Percentiles rank a stretch among this genome's conserved stretches.
phyloP scores from a whole-genome alignment of 2,329 filamentous ascomycete genomes.

The Nigrospora oryzae region DNA sequence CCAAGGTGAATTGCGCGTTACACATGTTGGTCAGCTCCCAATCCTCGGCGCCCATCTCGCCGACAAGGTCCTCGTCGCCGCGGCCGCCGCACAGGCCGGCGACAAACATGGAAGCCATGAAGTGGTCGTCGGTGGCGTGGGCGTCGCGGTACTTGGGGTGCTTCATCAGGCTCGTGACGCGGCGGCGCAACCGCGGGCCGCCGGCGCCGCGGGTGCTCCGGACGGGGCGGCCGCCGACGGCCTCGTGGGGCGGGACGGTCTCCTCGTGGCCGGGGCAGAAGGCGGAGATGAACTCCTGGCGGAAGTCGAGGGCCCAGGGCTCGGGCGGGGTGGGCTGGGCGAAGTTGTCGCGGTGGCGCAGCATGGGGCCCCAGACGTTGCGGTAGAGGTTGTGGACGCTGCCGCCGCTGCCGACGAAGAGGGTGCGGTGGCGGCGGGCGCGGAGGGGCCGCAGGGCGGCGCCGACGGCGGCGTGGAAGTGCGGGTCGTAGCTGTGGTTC shows the following conservation, averaged over 20 bases:
- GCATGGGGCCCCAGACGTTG: constrained; percentile 57
- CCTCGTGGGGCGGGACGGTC: constrained; percentile 5
- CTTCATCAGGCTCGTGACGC: constrained; percentile 57
- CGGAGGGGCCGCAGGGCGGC: constrained; percentile 46
- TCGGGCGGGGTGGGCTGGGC: constrained; percentile 51
- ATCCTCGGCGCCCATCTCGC: constrained; percentile 45
- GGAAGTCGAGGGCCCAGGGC: constrained; percentile 53
- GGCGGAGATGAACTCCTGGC: constrained; percentile 55
- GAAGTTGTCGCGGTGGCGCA: constrained; percentile 55
- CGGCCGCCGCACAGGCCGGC: constrained; percentile 44
- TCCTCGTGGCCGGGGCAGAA: constrained; percentile 34
- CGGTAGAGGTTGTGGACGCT: constrained; percentile 65
- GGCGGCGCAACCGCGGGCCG: constrained; percentile 44
- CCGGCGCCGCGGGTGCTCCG: constrained; percentile 11
- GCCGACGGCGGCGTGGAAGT: constrained; percentile 44
- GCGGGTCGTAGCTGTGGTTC: constrained; percentile 29
- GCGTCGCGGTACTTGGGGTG: constrained; percentile 57
- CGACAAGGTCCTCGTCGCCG: constrained; percentile 33
- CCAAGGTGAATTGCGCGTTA: constrained; percentile 51
- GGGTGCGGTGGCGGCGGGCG: constrained; percentile 34
- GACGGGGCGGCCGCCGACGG: neutral
- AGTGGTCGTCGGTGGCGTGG: constrained; percentile 63
- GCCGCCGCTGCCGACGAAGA: constrained; percentile 52
- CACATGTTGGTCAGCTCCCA: constrained; percentile 61
- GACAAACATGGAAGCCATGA: constrained; percentile 57